Conservation (phyloP, 2,329 filamentous ascomycete species). For the Laburnicola sp. region DNA sequence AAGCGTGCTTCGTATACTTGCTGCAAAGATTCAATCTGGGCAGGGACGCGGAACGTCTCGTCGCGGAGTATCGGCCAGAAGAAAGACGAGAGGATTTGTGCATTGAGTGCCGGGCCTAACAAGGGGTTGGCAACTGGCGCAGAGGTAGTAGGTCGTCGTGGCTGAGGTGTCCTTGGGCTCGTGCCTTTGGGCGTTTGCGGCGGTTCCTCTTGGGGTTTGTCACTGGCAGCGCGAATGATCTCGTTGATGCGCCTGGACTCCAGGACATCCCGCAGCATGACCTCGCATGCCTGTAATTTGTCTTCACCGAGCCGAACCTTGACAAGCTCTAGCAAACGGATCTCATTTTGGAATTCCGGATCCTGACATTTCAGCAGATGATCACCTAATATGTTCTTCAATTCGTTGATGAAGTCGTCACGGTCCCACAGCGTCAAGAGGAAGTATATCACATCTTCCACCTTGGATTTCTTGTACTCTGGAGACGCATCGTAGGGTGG, state of each 20-base stretch:
- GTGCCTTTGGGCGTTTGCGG: conserved; percentile 27
- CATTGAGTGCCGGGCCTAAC: conserved; percentile 59
- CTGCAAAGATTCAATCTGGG: conserved; percentile 63
- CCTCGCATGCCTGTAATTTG: conserved; percentile 87
- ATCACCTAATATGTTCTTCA: conserved; percentile 86
- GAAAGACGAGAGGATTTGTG: conserved; percentile 85
- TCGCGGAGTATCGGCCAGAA: conserved; percentile 87
- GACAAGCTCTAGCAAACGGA: conserved; percentile 80
- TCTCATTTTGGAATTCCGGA: conserved; percentile 71
- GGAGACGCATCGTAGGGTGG: conserved; percentile 91
- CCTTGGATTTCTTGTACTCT: conserved; percentile 84
- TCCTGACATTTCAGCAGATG: conserved; percentile 69
- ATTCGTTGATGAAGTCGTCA: conserved; percentile 93
- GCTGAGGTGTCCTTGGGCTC: conserved; percentile 29
- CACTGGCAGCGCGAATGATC: conserved; percentile 41
- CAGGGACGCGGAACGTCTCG: conserved; percentile 68
- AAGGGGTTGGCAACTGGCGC: conserved; percentile 28
- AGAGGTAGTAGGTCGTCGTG: conserved; percentile 26
- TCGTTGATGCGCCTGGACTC: conserved; percentile 77
- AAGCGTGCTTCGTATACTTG: conserved; percentile 74
- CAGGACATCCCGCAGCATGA: conserved; percentile 93
- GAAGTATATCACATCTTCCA: conserved; percentile 88
- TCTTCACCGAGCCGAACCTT: conserved; percentile 87
- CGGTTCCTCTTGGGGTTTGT: conserved; percentile 20
- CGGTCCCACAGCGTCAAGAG: conserved; percentile 85